Base-by-base conservation (phyloP, 441 rosid genomes). In the Populus hybrid region DNA sequence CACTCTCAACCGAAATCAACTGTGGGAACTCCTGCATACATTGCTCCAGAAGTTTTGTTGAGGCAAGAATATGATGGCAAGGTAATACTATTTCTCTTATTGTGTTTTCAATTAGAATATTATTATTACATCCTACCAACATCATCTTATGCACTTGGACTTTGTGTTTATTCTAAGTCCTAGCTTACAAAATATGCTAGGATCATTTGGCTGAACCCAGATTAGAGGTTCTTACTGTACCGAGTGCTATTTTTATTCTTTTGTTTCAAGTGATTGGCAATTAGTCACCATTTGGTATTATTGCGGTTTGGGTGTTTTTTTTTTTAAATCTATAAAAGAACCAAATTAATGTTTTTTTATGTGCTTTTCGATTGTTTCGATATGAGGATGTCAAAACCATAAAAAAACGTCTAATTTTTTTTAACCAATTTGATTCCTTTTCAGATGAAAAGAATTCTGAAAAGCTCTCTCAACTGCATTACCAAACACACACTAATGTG, bases 21-120 rank as follows among this genome's bases (percentile, higher is more conserved):
- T 0, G 99, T 97, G 69, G 99, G 98, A 82, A 97, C 99, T 65
- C 99, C 99, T 72, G 98, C 99, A 65, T n/a, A n/a, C n/a, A n/a
- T n/a, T n/a, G n/a, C n/a, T n/a, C n/a, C n/a, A n/a, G n/a, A n/a
- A n/a, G n/a, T 97, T 66, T 81, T 94, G 69, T 89, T 89, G 65
- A 91, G 86, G 89, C 95, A 89, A 85, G 98, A 94, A 85, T 97
- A 97, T 68, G 98, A 97, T 82, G 99, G 99, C 77, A 93, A 94
- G 99, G 99, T 94, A 88, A 73, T 78, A 20, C 69, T 53, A 14
- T 26, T 70, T 12, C 7, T 59, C 68, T 29, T 70, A 29, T 16
- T 31, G 24, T 16, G 61, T 18, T 53, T 7, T 53, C 61, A 18
- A 53, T 53, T 16, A 53, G 61, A 53, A 53, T 16, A 53, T 53